phyloP scores from a whole-genome alignment of 1,284 basidiomycete genomes.

The Trametes hirsuta region DNA sequence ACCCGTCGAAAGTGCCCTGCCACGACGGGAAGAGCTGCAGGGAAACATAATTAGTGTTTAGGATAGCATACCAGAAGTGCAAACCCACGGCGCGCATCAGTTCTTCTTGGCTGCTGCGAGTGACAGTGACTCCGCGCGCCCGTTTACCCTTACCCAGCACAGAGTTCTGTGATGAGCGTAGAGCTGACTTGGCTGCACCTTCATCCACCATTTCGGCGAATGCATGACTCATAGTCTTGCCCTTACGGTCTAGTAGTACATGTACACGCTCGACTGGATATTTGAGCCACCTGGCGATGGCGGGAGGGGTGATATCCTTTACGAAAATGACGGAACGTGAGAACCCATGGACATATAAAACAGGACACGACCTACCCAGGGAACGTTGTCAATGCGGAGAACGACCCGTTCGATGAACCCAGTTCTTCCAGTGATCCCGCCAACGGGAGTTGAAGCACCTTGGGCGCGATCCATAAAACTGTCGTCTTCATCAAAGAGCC shows the following conservation, averaged over 20 bases:
- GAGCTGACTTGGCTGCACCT: slow-evolving; percentile 62
- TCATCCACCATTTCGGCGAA: slow-evolving; percentile 71
- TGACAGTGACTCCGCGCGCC: slow-evolving; percentile 79
- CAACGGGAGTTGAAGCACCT: slow-evolving; percentile 37
- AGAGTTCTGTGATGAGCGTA: slow-evolving; percentile 62
- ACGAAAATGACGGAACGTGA: not conserved
- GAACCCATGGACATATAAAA: not conserved
- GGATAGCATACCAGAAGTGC: no score
- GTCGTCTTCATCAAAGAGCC: slow-evolving; percentile 21
- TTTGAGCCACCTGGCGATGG: slow-evolving; percentile 67
- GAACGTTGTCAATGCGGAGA: slow-evolving; percentile 81
- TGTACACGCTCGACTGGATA: slow-evolving; percentile 70
- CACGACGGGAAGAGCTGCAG: slow-evolving; percentile 74
- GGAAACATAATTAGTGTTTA: not conserved
- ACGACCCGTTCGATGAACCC: slow-evolving; percentile 52
- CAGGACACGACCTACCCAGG: slow-evolving; percentile 61
- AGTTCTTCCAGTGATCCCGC: slow-evolving; percentile 5
- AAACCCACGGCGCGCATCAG: slow-evolving; percentile 71
- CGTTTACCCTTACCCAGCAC: slow-evolving; percentile 77
- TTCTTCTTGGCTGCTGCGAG: slow-evolving; percentile 74
- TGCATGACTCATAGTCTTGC: slow-evolving; percentile 81
- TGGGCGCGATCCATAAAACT: slow-evolving; percentile 37
- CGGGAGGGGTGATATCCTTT: slow-evolving; percentile 79
- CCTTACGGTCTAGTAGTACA: slow-evolving; percentile 75
- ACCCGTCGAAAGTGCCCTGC: slow-evolving; percentile 74